Evolutionary conservation across 805 yeast species (phyloP).

Genomic region (Ogataea chonburiensis): DNA sequence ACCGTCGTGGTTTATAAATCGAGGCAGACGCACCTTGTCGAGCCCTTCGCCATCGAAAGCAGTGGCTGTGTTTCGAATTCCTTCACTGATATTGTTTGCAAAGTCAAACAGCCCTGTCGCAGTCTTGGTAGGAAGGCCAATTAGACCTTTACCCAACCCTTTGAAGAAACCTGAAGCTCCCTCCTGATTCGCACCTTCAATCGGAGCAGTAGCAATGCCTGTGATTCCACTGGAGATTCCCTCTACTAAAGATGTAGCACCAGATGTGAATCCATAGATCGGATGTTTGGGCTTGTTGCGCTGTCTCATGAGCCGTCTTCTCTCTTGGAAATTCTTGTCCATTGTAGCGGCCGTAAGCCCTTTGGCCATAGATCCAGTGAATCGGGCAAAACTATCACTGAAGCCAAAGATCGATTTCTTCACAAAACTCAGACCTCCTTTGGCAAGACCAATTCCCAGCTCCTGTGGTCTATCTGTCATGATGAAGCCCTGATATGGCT

Average conservation of each 20-base stretch:
- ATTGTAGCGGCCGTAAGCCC: constrained; percentile 89
- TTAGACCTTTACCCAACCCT: constrained; percentile 92
- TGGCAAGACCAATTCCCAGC: constrained; percentile 90
- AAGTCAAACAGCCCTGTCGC: constrained; percentile 93
- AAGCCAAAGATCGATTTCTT: constrained; percentile 94
- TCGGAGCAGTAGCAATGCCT: constrained; percentile 89
- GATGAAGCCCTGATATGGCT: constrained; percentile 93
- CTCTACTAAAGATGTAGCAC: constrained; percentile 86
- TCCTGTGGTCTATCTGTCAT: constrained; percentile 96
- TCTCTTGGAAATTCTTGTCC: constrained; percentile 81
- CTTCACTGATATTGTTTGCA: constrained; percentile 90
- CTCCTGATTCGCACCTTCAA: constrained; percentile 82
- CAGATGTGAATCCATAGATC: constrained; percentile 75
- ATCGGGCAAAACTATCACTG: constrained; percentile 88
- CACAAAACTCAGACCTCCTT: constrained; percentile 91
- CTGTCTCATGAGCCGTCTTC: constrained; percentile 72
- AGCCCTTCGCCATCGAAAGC: constrained; percentile 79
- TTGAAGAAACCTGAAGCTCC: constrained; percentile 92
- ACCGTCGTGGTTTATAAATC: constrained; percentile 69
- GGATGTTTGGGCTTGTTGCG: constrained; percentile 84
- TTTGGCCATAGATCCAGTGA: constrained; percentile 92
- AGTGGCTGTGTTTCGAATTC: constrained; percentile 88
- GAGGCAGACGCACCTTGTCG: constrained; percentile 77
- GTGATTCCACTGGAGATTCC: constrained; percentile 84
- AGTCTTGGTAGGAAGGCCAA: constrained; percentile 95